A percentile compares a stretch with the other conserved stretches of the same genome.
Conservation (phyloP, 2,329 filamentous ascomycete genomes). For the Diaporthe vexans region DNA sequence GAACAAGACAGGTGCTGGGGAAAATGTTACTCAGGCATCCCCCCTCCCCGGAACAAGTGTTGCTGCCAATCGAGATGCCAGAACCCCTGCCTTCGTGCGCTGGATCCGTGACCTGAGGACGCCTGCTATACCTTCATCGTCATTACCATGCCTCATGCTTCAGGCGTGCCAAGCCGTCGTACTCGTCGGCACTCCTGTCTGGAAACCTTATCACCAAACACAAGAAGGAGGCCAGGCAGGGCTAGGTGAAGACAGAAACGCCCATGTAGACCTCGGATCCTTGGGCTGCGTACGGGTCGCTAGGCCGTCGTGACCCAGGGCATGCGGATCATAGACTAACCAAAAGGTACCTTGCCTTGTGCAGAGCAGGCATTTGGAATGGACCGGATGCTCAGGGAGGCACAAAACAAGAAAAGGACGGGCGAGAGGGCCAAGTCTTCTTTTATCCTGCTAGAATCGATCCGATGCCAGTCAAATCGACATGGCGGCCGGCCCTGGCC, state of each 20-base stretch:
- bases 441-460: slow-evolving; percentile 34
- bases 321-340: slow-evolving; percentile 32
- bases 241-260: background rate
- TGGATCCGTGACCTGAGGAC: slow-evolving; percentile 25
- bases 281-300: slow-evolving; percentile 2
- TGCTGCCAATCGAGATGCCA: slow-evolving; percentile 24
- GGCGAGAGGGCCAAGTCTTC: slow-evolving; percentile 1
- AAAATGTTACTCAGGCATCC: background rate
- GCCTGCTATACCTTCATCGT: slow-evolving; percentile 12
- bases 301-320: background rate
- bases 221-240: background rate
- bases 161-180: slow-evolving; percentile 30
- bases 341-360: background rate
- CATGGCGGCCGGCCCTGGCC: slow-evolving; percentile 22
- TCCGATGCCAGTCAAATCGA: slow-evolving; percentile 27
- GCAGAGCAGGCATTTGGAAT: slow-evolving; percentile 13
- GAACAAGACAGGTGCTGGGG: background rate
- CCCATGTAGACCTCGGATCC: slow-evolving; percentile 7
- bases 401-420: slow-evolving; percentile 4
- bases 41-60: background rate
- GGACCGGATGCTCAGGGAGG: slow-evolving; percentile 15
- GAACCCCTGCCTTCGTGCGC: slow-evolving; percentile 1
- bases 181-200: slow-evolving; percentile 12
- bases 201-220: slow-evolving; percentile 14
- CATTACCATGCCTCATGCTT: slow-evolving; percentile 22